Conservation (phyloP, 352 stramenopile genomes). For the Phytophthora hibernalis region DNA sequence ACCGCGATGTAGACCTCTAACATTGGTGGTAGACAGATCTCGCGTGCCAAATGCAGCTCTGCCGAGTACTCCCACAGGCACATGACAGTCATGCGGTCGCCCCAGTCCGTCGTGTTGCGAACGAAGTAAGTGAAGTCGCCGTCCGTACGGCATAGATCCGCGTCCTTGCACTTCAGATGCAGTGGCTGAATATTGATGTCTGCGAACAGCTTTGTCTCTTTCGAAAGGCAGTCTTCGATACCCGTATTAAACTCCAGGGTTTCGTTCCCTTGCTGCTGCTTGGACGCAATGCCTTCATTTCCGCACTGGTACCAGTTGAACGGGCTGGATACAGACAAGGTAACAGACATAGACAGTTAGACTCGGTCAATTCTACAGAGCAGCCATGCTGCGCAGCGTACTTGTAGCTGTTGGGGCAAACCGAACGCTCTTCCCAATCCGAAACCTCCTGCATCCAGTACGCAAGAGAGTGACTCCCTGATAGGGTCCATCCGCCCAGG, state of each 20-base stretch:
- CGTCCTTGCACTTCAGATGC: conserved; percentile 68
- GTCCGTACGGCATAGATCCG: conserved; percentile 57
- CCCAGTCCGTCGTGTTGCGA: conserved; percentile 82
- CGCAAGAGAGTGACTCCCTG: conserved; percentile 79
- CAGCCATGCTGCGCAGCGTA: conserved; percentile 24
- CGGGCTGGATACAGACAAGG: conserved; percentile 41
- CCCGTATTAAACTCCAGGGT: conserved; percentile 58
- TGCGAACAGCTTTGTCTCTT: conserved; percentile 74
- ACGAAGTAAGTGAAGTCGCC: conserved; percentile 80
- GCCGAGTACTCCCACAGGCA: conserved; percentile 83
- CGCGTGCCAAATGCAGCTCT: conserved; percentile 47
- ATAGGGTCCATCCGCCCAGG: conserved; percentile 63
- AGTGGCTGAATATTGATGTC: conserved; percentile 79
- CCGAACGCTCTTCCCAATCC: conserved; percentile 80
- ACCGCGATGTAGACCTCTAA: conserved; percentile 71
- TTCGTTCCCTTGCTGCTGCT: conserved; percentile 38
- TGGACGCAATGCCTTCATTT: conserved; percentile 59
- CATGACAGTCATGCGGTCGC: conserved; percentile 86
- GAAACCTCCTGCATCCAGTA: conserved; percentile 88
- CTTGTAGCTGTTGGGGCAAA: conserved; percentile 87
- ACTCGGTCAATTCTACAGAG: background rate
- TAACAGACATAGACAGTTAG: background rate
- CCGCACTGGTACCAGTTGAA: conserved; percentile 88
- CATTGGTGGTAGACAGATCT: conserved; percentile 80
- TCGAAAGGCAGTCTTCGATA: conserved; percentile 60